These are phyloP conservation scores for Elsinoe arachidis DNA, from an alignment of 2,329 filamentous ascomycete genomes.

Conservation along the genomic window DNA sequence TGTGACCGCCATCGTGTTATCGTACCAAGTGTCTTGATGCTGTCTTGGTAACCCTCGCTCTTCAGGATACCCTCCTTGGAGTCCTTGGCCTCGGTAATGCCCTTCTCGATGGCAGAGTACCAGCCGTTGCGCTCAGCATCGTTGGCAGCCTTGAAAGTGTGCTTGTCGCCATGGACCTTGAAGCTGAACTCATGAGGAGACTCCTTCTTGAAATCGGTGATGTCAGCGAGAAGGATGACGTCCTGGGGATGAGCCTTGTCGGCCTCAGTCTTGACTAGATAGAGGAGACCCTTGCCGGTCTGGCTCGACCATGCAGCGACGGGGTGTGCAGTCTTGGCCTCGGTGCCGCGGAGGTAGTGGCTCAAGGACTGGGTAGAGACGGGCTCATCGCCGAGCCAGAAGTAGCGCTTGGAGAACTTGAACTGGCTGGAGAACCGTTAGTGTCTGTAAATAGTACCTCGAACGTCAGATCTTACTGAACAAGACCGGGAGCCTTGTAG, in stretches of 20 bases:
- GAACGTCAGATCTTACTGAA: conserved; percentile 60
- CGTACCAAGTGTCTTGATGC: conserved; percentile 62
- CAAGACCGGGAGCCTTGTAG: conserved; percentile 81
- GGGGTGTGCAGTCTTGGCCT: conserved; percentile 68
- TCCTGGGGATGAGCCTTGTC: conserved; percentile 75
- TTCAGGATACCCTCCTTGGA: conserved; percentile 62
- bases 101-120: conserved; percentile 74
- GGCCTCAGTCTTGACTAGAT: conserved; percentile 73
- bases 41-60: conserved; percentile 81
- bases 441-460: conserved; percentile 7
- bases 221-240: conserved; percentile 69
- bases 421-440: conserved; percentile 56
- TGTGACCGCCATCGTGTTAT: conserved; percentile 24
- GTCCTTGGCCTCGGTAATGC: conserved; percentile 78
- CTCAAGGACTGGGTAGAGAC: conserved; percentile 67
- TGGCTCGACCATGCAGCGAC: conserved; percentile 82
- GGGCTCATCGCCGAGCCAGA: conserved; percentile 55
- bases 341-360: conserved; percentile 79
- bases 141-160: conserved; percentile 77
- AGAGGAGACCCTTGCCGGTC: conserved; percentile 91
- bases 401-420: conserved; percentile 85
- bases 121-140: conserved; percentile 81
- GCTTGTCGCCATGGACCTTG: conserved; percentile 79
- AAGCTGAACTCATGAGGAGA: conserved; percentile 77
- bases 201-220: conserved; percentile 64